phyloP scores from a whole-genome alignment of 2,329 filamentous ascomycete species.

The Apiospora aurea region DNA sequence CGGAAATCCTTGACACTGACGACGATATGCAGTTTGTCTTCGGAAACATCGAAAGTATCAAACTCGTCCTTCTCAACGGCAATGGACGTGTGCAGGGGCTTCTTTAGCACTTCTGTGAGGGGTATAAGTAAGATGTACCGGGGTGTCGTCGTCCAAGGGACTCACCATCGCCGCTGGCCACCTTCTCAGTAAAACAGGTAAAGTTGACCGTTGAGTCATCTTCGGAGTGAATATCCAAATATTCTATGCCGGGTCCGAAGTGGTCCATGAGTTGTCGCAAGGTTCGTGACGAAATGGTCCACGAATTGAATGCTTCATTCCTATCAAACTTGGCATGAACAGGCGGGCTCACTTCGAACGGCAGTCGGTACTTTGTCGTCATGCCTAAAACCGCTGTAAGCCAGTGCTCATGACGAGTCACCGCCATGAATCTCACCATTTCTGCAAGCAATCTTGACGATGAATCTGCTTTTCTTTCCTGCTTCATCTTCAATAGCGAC shows the following conservation, averaged over 20 bases:
- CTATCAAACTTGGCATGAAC: constrained; percentile 79
- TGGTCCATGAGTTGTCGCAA: constrained; percentile 80
- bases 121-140: background rate
- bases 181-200: constrained; percentile 83
- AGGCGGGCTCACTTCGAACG: constrained; percentile 76
- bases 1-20: constrained; percentile 86
- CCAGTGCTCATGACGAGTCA: constrained; percentile 22
- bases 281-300: constrained; percentile 75
- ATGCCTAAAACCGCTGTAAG: constrained; percentile 57
- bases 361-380: constrained; percentile 78
- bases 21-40: constrained; percentile 79
- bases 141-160: background rate
- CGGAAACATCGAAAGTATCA: constrained; percentile 71
- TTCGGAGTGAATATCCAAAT: constrained; percentile 79
- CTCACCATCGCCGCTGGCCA: constrained; percentile 69
- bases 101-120: constrained; percentile 72
- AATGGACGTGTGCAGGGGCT: constrained; percentile 81
- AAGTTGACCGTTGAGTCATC: constrained; percentile 77
- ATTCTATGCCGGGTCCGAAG: constrained; percentile 81
- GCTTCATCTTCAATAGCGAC: constrained; percentile 76
- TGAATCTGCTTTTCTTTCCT: constrained; percentile 74
- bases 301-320: constrained; percentile 70
- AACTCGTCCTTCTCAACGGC: constrained; percentile 80
- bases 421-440: constrained; percentile 59
- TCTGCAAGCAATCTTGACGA: constrained; percentile 76